A percentile compares a stretch with the other conserved stretches of the same genome.
phyloP scores from a whole-genome alignment of 2,329 filamentous ascomycete genomes.

The Fusarium graminum region DNA sequence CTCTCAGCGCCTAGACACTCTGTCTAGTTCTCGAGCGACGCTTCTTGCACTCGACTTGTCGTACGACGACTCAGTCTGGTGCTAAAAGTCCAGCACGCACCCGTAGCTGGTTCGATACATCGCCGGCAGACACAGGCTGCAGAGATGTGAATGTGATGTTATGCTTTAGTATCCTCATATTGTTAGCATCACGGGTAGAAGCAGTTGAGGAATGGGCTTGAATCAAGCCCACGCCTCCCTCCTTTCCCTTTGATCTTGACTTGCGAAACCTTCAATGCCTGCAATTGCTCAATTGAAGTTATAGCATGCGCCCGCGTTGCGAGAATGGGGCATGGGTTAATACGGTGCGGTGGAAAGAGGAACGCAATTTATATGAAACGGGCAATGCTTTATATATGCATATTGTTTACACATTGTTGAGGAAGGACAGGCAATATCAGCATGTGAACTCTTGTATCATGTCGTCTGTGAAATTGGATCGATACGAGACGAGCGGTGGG shows the following conservation, averaged over 20 bases:
- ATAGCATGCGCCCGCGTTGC: slow-evolving; percentile 1
- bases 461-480: slow-evolving; percentile 9
- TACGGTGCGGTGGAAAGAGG: neutral
- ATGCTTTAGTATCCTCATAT: slow-evolving; percentile 14
- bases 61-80: slow-evolving; percentile 27
- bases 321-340: slow-evolving; percentile 1
- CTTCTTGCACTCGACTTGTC: slow-evolving; percentile 12
- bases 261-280: slow-evolving; percentile 7
- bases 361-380: slow-evolving; percentile 11
- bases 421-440: neutral
- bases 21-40: slow-evolving; percentile 1
- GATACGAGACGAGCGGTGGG: slow-evolving; percentile 24
- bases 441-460: neutral
- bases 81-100: slow-evolving; percentile 12
- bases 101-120: slow-evolving; percentile 10
- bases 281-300: slow-evolving; percentile 1
- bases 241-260: neutral
- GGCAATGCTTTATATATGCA: neutral
- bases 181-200: slow-evolving; percentile 22
- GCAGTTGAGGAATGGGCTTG: slow-evolving; percentile 24
- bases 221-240: slow-evolving; percentile 4
- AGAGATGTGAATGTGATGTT: neutral
- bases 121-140: slow-evolving; percentile 10
- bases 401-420: neutral
- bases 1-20: slow-evolving; percentile 12